Evolutionary conservation across 371 early-diverging fungal species (phyloP).

Genomic region (Syncephalastrum contaminatum): DNA sequence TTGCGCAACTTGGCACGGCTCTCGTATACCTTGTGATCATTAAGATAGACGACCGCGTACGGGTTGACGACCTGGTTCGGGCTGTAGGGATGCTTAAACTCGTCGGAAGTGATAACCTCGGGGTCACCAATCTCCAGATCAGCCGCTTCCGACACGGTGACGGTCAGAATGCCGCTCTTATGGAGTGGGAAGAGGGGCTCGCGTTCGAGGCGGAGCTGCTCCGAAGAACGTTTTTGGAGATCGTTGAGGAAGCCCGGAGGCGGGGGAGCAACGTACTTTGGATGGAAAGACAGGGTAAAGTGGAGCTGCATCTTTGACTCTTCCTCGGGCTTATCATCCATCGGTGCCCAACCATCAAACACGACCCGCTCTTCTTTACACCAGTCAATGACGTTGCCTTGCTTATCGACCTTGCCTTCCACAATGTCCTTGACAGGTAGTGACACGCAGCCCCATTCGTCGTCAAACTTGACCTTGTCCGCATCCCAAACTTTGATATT

Average conservation of each 20-base stretch:
- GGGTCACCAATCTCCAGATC: conserved; percentile 37
- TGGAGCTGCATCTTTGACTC: conserved; percentile 20
- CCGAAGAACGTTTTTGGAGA: conserved; percentile 6
- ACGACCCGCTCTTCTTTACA: conserved; percentile 20
- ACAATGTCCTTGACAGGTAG: conserved; percentile 27
- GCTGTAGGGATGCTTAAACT: conserved; percentile 33
- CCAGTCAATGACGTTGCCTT: conserved; percentile 25
- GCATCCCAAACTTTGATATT: conserved; percentile 37
- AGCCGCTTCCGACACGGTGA: conserved; percentile 21
- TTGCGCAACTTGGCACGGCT: conserved; percentile 27
- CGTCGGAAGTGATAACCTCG: conserved; percentile 17
- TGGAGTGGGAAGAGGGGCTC: conserved; percentile 11
- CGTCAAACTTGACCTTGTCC: conserved; percentile 30
- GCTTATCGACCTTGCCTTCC: conserved; percentile 17
- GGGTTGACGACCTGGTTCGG: conserved; percentile 25
- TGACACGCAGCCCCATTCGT: conserved; percentile 26
- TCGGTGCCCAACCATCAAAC: conserved; percentile 36
- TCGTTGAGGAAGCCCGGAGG: conserved; percentile 1
- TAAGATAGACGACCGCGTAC: conserved; percentile 32
- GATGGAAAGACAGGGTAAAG: conserved; percentile 29
- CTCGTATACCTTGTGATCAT: conserved; percentile 29
- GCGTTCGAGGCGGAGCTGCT: conserved; percentile 7
- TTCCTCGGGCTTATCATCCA: conserved; percentile 20
- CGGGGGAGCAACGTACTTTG: conserved; percentile 26
- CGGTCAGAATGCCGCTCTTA: conserved; percentile 23